A percentile compares a stretch with the other conserved stretches of the same genome.
phyloP scores from a whole-genome alignment of 257 asterid species.

The Gardenia jasminoides region DNA sequence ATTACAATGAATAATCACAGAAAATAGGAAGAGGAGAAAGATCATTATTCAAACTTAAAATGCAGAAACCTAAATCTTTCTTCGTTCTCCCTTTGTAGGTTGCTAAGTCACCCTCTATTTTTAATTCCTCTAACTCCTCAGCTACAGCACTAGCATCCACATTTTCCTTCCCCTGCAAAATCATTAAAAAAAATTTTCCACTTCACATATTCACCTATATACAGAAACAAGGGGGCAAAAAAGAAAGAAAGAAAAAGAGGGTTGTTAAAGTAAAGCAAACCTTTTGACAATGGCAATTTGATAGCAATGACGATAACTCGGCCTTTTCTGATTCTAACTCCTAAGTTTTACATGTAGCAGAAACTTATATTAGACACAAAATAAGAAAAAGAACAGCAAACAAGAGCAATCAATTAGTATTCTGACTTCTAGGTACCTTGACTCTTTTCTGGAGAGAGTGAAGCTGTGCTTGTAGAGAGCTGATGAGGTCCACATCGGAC shows the following conservation, averaged over 20 bases:
- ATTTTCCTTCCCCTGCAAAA: constrained; percentile 42
- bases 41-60: constrained; percentile 6
- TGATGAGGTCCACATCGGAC: constrained; percentile 27
- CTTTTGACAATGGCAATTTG: constrained; percentile 66
- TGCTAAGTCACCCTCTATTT: constrained; percentile 20
- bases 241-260: background rate
- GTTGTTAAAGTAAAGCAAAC: constrained; percentile 23
- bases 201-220: background rate
- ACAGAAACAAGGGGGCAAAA: too few species aligned
- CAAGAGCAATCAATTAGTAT: background rate
- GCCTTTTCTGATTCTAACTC: constrained; percentile 67
- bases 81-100: constrained; percentile 31
- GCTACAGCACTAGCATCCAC: constrained; percentile 19
- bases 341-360: constrained; percentile 32
- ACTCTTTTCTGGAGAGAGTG: constrained; percentile 51
- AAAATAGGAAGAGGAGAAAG: background rate
- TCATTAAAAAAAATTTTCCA: background rate
- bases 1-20: background rate
- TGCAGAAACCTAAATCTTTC: constrained; percentile 46
- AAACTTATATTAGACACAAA: background rate
- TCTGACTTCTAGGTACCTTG: constrained; percentile 29
- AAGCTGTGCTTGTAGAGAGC: constrained; percentile 37
- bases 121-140: constrained; percentile 31
- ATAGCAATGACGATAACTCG: constrained; percentile 45
- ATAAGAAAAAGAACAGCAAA: background rate